phyloP scores from a whole-genome alignment of 768 basidiomycete species.

The Suillus weaverae region DNA sequence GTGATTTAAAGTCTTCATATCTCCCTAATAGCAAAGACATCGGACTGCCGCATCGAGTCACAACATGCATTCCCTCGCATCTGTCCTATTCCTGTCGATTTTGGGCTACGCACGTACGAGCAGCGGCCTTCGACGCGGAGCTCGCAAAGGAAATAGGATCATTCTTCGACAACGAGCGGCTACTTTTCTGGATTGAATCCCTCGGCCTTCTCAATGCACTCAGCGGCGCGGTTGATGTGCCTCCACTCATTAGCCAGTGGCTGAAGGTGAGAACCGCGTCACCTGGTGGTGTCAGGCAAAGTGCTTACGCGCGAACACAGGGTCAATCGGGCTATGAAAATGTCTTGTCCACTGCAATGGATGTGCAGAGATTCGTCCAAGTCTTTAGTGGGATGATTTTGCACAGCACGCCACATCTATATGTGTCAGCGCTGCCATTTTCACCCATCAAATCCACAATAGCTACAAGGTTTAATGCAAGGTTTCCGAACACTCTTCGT shows the following conservation, averaged over 20 bases:
- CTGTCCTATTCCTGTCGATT: constrained; percentile 15
- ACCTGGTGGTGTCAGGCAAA: not conserved
- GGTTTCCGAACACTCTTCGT: not conserved
- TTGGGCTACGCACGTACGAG: constrained; percentile 12
- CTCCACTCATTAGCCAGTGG: not conserved
- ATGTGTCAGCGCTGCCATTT: constrained; percentile 27
- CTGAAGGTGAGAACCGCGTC: not conserved
- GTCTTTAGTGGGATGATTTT: constrained; percentile 13
- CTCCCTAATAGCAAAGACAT: constrained; percentile 26
- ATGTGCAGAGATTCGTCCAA: constrained; percentile 15
- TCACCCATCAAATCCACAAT: constrained; percentile 28
- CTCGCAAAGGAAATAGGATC: not conserved
- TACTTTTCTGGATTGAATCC: constrained; percentile 12
- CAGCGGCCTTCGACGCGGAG: not conserved
- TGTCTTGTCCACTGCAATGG: constrained; percentile 1
- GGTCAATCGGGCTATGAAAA: not conserved
- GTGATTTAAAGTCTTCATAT: constrained; percentile 31
- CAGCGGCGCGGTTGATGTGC: not conserved
- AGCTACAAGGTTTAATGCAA: constrained; percentile 2
- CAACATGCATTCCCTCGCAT: constrained; percentile 2
- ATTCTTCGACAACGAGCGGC: constrained; percentile 8
- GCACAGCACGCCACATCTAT: constrained; percentile 24
- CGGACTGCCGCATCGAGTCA: not conserved
- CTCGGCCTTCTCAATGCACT: constrained; percentile 3
- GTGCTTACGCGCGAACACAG: not conserved